These are phyloP conservation scores for Botrytis cinerea DNA, from an alignment of 2,329 filamentous ascomycete genomes.

Conservation along the genomic window DNA sequence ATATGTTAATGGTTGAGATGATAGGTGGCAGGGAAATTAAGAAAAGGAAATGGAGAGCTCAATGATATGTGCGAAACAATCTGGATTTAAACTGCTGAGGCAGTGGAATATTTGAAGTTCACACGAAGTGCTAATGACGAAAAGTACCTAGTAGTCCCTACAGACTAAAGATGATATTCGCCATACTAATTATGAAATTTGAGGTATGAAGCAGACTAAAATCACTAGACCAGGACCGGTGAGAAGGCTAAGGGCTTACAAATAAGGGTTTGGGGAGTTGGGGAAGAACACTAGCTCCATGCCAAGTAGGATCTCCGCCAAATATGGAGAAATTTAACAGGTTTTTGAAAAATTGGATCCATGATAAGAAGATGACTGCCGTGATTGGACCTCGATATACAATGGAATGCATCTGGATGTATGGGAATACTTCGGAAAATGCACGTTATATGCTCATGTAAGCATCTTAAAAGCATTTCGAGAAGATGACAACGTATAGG, in stretches of 20 bases:
- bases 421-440: slow-evolving; percentile 9
- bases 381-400: not conserved
- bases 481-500: not conserved
- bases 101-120: not conserved
- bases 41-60: not conserved
- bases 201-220: too few species aligned
- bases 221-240: not conserved
- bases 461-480: not conserved
- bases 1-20: not conserved
- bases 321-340: not conserved
- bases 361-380: not conserved
- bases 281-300: not conserved
- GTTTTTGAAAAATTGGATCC: not conserved
- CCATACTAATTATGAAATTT: not conserved
- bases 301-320: not conserved
- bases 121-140: not conserved
- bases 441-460: not conserved
- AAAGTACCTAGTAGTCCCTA: not conserved
- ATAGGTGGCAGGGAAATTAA: not conserved
- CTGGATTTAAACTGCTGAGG: not conserved
- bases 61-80: not conserved
- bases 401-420: not conserved
- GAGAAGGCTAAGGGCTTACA: not conserved
- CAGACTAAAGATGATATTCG: not conserved
- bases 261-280: not conserved